phyloP scores from a whole-genome alignment of 1,139 yeast species.

The Pichia sp. region DNA sequence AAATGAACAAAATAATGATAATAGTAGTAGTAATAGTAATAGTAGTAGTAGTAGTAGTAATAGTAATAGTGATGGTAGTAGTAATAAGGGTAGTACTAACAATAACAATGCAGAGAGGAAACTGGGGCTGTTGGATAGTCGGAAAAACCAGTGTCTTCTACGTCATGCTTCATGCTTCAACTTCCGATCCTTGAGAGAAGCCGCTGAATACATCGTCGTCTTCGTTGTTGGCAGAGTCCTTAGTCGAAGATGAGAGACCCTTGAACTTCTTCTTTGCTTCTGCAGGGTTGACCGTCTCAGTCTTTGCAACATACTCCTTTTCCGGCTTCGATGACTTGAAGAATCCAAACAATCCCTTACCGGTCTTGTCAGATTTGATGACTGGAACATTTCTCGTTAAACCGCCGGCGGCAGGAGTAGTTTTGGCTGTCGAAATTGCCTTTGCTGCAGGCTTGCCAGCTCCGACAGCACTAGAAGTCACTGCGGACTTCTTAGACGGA shows the following conservation, averaged over 20 bases:
- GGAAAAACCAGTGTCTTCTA: too few relatives aligned
- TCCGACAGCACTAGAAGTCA: neutral
- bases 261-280: slow-evolving; percentile 16
- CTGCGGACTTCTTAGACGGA: neutral
- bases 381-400: slow-evolving; percentile 7
- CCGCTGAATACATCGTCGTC: slow-evolving; percentile 36
- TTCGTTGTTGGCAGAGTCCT: slow-evolving; percentile 8
- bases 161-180: slow-evolving; percentile 13
- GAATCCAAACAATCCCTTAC: slow-evolving; percentile 15
- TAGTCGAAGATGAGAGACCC: slow-evolving; percentile 13
- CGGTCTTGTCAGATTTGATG: slow-evolving; percentile 11
- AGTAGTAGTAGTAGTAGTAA: neutral
- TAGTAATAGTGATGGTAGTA: neutral
- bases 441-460: neutral
- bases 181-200: slow-evolving; percentile 39
- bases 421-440: neutral
- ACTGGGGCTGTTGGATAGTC: neutral
- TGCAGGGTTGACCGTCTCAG: slow-evolving; percentile 5
- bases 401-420: slow-evolving; percentile 4
- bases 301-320: neutral
- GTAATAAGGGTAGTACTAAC: neutral
- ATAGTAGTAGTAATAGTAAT: neutral
- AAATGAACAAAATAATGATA: neutral
- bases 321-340: slow-evolving; percentile 8
- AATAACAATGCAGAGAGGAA: neutral